Base-by-base conservation (phyloP, 345 rosid species). In the Excoecaria agallocha region DNA sequence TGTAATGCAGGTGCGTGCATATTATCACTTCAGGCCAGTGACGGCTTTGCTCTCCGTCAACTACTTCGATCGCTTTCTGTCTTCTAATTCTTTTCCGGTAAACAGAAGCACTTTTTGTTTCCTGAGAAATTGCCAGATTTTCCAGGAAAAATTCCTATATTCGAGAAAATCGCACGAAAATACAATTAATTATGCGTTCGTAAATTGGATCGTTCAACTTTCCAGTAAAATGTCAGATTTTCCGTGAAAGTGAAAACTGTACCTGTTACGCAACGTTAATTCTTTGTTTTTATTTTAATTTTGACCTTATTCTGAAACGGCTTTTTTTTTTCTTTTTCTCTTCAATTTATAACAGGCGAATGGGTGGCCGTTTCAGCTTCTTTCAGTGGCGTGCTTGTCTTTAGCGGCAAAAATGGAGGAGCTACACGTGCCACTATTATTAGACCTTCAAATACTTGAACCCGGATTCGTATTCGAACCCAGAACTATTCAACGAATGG, bases 351-450 rank as follows among this genome's bases (percentile, higher is more conserved):
- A 20, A 82, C 79, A 75, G 69, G 79, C 54, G 30, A 79, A 71
- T 50, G 81, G 89, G 62, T 89, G 93, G 93, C 80, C 88, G 77
- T 84, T 87, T 78, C 93, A 89, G 85, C 87, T 89, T 8, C 84
- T 89, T 25, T 86, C 91, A 38, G 91, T 89, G 81, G 88, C 93
- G 24, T 89, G 93, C 72, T 75, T 89, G 77, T 87, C 93, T 65
- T 74, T 89, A 64, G 93, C 93, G 17, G 93, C 88, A 58, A 89
- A 89, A 76, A 84, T 89, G 86, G 93, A 83, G 79, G 93, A 89
- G 70, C 66, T 75, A 11, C 65, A 68, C 25, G 88, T 84, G 74
- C 93, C 93, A 67, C 51, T 82, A 56, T 69, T 89, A 19, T 15
- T 83, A 74, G 88, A 86, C 83, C 86, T 89, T 54, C 89, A 89